Evolutionary conservation across 2,329 filamentous ascomycete genomes (phyloP), one percentile per base, ranked within the genome.

Genomic region (Aurifilum marmelostoma): DNA sequence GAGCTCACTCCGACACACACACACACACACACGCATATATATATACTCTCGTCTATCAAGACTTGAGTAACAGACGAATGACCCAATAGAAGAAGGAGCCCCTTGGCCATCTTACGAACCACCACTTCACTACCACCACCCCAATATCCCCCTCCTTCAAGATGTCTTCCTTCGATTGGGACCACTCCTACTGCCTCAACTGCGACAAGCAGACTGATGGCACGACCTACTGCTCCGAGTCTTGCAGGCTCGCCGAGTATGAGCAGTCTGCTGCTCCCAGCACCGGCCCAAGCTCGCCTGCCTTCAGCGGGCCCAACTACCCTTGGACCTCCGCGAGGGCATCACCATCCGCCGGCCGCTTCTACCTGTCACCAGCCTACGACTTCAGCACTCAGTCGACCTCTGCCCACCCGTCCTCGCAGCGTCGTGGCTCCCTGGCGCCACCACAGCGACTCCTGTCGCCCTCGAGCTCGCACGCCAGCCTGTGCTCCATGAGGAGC

Each of bases 131-230:
- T 6, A 52, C 43, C 52, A 50, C 39, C 24, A 39, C 32, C 12
- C 3, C 65, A 63, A 7, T 32, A 62, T 41, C 29, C 50, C n/a
- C 18, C 47, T 71, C 77, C 18, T 43, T 71, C 77, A 81, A 77
- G 73, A 88, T 87, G 84, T 83, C 85, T 78, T 82, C 83, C 8
- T 34, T 34, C 77, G 85, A 88, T 74, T 97, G 94, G 93, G 92
- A 92, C 75, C 92, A 92, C 80, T 91, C 97, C 81, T 97, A 93
- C 87, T 97, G 94, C 86, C 89, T 97, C 75, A 90, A 92, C 83
- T 97, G 94, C 84, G 94, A 97, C 83, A 91, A 91, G 82, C 92
- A 97, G 82, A 94, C 92, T 71, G 88, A 92, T 73, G 89, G 89
- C 68, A 90, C 90, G 71, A 89, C 92, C 73, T 97, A 97, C 85